Evolutionary conservation across 192 early-diverging fungal genomes (phyloP), one percentile per base, ranked within the genome.

Genomic region (Coemansia sp.): DNA sequence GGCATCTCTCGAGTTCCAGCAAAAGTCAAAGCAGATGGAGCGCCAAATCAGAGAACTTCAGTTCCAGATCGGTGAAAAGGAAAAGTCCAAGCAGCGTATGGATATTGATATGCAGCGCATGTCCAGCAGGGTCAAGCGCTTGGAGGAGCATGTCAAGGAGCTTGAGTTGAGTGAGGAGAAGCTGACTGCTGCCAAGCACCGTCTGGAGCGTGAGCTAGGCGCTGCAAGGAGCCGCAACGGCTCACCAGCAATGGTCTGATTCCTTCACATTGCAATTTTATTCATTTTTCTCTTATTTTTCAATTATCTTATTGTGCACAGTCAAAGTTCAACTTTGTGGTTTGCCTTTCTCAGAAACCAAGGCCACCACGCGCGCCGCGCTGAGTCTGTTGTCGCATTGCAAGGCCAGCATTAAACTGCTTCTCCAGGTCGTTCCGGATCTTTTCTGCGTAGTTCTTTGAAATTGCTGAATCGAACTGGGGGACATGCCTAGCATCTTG

Each of bases 41-140:
- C 84, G 93, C 59, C 83, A 87, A 59, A 86, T 95, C 64, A 85
- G 92, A 18, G 92, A 95, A 77, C 77, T 95, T 58, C 93, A 95
- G 76, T 92, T 91, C 80, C 92, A 95, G 65, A 69, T 96, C 9
- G 72, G 79, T 29, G 94, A 96, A 75, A 81, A 85, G 59, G 92
- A 96, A 30, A 93, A 93, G 75, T 75, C 89, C 49, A 91, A 92
- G 75, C 86, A 90, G 51, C 82, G 88, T 51, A 83, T 85, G 21
- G 90, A 91, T 45, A 78, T 90, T 21, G 91, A 93, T 63, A 75
- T 85, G 30, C 82, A 84, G 60, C 89, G 89, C 57, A 84, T 74
- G 69, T 59, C 66, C 18, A 77, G 52, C 86, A 89, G 71, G 66
- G 64, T 72, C 67, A 79, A 70, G 61, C 75, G 81, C 13, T 67